Percentiles rank a stretch among this genome's conserved stretches.
These are phyloP conservation scores for Russula sp. DNA, from an alignment of 768 basidiomycete species.

Conservation along the genomic window DNA sequence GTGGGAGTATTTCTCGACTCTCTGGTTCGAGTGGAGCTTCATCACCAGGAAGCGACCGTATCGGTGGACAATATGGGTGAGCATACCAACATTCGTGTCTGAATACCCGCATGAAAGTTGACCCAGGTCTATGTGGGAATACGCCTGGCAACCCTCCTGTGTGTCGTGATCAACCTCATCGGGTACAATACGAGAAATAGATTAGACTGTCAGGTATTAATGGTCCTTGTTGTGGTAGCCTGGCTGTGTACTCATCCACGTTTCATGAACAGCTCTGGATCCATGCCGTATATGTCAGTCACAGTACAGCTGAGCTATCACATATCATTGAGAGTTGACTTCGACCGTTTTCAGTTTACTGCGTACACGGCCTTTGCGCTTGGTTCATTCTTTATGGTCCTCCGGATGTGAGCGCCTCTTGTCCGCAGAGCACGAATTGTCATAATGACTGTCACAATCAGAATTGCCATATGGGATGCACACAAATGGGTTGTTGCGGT, in stretches of 20 bases:
- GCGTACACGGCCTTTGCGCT: slow-evolving; percentile 5
- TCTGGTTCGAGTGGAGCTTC: slow-evolving; percentile 21
- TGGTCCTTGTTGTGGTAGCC: background rate
- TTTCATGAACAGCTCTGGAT: slow-evolving; percentile 6
- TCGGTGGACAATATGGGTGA: slow-evolving; percentile 21
- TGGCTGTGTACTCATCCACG: background rate
- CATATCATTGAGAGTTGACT: background rate
- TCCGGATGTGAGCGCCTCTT: slow-evolving; percentile 8
- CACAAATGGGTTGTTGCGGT: slow-evolving; percentile 1
- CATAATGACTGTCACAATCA: background rate
- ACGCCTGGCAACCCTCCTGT: slow-evolving; percentile 2
- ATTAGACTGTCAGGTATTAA: slow-evolving; percentile 12
- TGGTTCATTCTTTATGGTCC: slow-evolving; percentile 6
- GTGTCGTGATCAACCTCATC: slow-evolving; percentile 1
- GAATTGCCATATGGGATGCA: slow-evolving; percentile 13
- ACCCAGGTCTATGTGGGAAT: slow-evolving; percentile 5
- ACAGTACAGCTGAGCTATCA: background rate
- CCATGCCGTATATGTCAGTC: slow-evolving; percentile 4
- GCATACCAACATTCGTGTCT: background rate
- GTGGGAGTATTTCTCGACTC: slow-evolving; percentile 18
- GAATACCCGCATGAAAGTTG: background rate
- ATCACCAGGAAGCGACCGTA: slow-evolving; percentile 3
- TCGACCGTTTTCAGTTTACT: background rate
- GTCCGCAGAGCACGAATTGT: background rate
- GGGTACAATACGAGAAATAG: background rate